phyloP scores from a whole-genome alignment of 345 rosid species.

The Linum lewisii region DNA sequence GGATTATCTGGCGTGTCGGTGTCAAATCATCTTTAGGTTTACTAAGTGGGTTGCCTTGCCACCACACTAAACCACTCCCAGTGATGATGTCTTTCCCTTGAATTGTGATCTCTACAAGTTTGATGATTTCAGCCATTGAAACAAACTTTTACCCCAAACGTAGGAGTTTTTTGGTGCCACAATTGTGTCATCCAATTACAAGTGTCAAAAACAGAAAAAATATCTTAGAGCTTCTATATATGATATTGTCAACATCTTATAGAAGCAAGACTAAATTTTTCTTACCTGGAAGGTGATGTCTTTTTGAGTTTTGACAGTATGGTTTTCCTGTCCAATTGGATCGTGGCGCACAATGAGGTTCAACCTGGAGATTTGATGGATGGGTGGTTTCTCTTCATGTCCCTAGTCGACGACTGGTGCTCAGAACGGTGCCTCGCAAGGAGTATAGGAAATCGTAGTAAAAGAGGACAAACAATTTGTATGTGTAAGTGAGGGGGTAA shows the following conservation, averaged over 20 bases:
- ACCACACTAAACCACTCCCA: conserved; percentile 94
- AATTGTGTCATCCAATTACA: conserved; percentile 79
- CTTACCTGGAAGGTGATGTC: conserved; percentile 78
- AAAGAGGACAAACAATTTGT: too few relatives aligned
- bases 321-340: too few relatives aligned
- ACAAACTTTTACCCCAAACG: conserved; percentile 62
- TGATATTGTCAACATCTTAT: not conserved
- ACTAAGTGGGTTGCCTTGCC: conserved; percentile 54
- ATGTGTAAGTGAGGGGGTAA: too few relatives aligned
- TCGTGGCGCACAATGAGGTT: too few relatives aligned
- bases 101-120: conserved; percentile 67
- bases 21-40: conserved; percentile 53
- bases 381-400: too few relatives aligned
- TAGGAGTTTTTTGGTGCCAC: conserved; percentile 56
- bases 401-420: too few relatives aligned
- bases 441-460: too few relatives aligned
- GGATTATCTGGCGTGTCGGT: conserved; percentile 45
- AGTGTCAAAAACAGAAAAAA: conserved; percentile 6
- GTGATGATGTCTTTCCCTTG: conserved; percentile 79
- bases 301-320: conserved; percentile 65
- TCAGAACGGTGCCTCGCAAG: too few relatives aligned
- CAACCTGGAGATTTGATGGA: too few relatives aligned
- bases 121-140: conserved; percentile 83
- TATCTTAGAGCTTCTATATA: too few relatives aligned
- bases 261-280: too few relatives aligned